A percentile compares a stretch with the other conserved stretches of the same genome.
phyloP scores from a whole-genome alignment of 2,329 filamentous ascomycete genomes.

The Trichoderma oligosporum region DNA sequence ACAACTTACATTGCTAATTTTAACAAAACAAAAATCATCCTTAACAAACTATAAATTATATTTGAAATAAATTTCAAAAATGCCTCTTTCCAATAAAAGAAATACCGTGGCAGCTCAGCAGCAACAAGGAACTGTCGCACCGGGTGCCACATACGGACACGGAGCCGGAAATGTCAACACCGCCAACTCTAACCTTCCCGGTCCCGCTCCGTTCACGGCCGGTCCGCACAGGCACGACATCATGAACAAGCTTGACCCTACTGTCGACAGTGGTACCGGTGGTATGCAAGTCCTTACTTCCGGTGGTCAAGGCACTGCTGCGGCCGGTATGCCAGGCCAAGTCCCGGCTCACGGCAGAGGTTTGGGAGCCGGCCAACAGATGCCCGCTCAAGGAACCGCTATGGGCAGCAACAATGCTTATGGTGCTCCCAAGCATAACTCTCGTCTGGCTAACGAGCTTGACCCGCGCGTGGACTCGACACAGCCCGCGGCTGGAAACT shows the following conservation, averaged over 20 bases:
- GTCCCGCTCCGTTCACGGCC: conserved; percentile 20
- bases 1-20: too few species aligned
- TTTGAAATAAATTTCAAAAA: background rate
- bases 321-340: background rate
- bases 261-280: conserved; percentile 19
- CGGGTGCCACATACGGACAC: background rate
- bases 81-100: conserved; percentile 11
- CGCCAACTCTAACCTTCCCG: conserved; percentile 15
- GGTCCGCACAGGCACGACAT: conserved; percentile 21
- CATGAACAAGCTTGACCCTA: conserved; percentile 21
- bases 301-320: background rate
- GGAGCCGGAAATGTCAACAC: background rate
- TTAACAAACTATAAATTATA: background rate
- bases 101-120: conserved; percentile 4
- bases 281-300: conserved; percentile 15
- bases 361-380: background rate
- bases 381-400: background rate
- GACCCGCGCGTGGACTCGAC: conserved; percentile 46
- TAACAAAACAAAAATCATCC: background rate
- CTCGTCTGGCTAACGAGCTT: conserved; percentile 40
- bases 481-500: background rate
- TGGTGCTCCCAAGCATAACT: conserved; percentile 31
- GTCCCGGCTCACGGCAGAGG: background rate
- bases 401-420: conserved; percentile 16
- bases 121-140: background rate